Evolutionary conservation across 176 grass and related monocot species (phyloP).

Genomic region (Aegilops bicornis): DNA sequence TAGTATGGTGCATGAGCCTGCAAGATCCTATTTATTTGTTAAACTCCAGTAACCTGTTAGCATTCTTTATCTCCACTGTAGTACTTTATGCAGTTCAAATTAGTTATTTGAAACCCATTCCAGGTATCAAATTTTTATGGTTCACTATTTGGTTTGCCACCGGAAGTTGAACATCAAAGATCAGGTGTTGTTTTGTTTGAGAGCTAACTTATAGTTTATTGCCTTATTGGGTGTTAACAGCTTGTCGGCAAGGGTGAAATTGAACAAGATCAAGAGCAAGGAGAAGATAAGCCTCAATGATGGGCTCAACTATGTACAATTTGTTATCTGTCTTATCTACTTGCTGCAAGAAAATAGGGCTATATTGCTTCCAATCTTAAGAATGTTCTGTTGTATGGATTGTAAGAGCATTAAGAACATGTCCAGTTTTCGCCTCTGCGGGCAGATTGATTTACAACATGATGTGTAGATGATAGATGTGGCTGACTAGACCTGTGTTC

Average conservation of each 20-base stretch:
- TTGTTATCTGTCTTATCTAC: not conserved
- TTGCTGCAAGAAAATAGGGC: not conserved
- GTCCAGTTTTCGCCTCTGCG: not conserved
- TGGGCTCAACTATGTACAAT: slow-evolving; percentile 3
- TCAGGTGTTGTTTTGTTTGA: slow-evolving; percentile 1
- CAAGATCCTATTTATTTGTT: not conserved
- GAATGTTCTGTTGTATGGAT: not conserved
- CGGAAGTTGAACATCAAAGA: not conserved
- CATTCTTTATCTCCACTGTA: not conserved
- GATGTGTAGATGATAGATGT: too few relatives aligned
- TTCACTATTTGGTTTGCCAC: not conserved
- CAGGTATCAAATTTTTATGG: not conserved
- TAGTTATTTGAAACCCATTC: not conserved
- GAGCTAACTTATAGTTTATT: slow-evolving; percentile 1
- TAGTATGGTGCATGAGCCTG: not conserved
- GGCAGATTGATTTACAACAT: not conserved
- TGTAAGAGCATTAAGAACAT: not conserved
- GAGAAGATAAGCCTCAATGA: slow-evolving; percentile 39
- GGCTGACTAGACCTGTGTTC: too few relatives aligned
- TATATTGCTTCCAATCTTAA: not conserved
- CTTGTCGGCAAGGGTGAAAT: slow-evolving; percentile 62
- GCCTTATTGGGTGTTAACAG: slow-evolving; percentile 42
- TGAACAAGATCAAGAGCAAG: slow-evolving; percentile 50
- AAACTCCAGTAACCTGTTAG: not conserved
- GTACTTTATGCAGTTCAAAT: not conserved